Conservation (phyloP, 352 stramenopile genomes). For the Thalassiosira mediterranea region DNA sequence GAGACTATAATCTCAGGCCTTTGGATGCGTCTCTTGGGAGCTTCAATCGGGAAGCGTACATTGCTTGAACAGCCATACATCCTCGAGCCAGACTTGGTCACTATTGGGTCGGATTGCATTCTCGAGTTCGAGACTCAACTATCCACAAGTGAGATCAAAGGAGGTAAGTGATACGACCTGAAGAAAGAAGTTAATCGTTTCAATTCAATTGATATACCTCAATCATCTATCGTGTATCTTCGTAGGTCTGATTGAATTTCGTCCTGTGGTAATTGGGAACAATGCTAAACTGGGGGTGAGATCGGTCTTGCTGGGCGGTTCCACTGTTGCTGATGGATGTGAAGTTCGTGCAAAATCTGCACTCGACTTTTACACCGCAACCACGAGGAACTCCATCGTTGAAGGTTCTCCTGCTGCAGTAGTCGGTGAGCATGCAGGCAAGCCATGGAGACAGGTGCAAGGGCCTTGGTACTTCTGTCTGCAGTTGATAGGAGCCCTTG, state of each 20-base stretch:
- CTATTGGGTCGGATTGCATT: slow-evolving; percentile 6
- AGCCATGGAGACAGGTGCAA: slow-evolving; percentile 3
- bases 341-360: slow-evolving; percentile 13
- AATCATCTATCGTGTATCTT: no score
- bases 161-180: no score
- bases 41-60: slow-evolving; percentile 1
- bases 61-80: slow-evolving; percentile 6
- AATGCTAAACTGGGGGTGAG: slow-evolving; percentile 16
- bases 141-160: slow-evolving; percentile 12
- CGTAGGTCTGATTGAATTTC: slow-evolving; percentile 20
- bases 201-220: no score
- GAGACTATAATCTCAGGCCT: slow-evolving; percentile 17
- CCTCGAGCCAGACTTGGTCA: slow-evolving; percentile 20
- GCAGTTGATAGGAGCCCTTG: slow-evolving; percentile 2
- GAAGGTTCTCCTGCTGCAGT: slow-evolving; percentile 16
- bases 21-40: slow-evolving; percentile 6
- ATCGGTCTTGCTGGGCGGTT: slow-evolving; percentile 16
- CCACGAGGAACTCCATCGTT: slow-evolving; percentile 4
- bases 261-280: slow-evolving; percentile 2
- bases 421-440: not conserved
- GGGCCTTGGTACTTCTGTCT: not conserved
- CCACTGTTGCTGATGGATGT: slow-evolving; percentile 10
- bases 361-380: slow-evolving; percentile 8
- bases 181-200: no score
- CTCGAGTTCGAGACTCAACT: slow-evolving; percentile 22